A percentile compares a stretch with the other conserved stretches of the same genome.
Conservation (phyloP, 1,139 yeast genomes). For the Yamadazyma dushanensis region DNA sequence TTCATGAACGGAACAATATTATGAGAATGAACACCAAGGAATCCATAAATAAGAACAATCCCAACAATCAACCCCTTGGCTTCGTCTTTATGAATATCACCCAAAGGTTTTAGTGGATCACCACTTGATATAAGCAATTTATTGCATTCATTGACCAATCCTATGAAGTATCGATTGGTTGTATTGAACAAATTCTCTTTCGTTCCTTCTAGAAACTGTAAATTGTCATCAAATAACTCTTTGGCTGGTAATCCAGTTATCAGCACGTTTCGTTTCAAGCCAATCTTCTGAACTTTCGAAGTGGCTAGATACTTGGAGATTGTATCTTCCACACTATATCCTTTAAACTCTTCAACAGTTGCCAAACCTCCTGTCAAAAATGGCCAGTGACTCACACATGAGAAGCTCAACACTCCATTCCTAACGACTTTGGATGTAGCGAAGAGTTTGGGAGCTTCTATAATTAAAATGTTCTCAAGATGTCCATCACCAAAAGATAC, state of each 20-base stretch:
- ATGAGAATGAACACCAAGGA: conserved; percentile 33
- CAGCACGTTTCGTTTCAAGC: neutral
- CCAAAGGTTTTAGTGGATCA: neutral
- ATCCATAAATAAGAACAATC: conserved; percentile 24
- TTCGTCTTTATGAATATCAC: neutral
- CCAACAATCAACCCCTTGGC: neutral
- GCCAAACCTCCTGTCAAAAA: neutral
- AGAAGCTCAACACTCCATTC: conserved; percentile 6
- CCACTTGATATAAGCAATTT: neutral
- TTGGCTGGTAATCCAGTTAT: neutral
- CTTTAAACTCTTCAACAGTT: neutral
- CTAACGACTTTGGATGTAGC: conserved; percentile 2
- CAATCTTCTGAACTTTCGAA: neutral
- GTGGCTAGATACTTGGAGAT: neutral
- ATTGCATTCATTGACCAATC: conserved; percentile 1
- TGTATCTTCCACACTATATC: too few species aligned
- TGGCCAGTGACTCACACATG: conserved; percentile 7
- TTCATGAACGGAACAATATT: conserved; percentile 28
- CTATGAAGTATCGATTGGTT: conserved; percentile 1
- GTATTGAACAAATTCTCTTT: conserved; percentile 8
- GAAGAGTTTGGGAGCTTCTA: conserved; percentile 1
- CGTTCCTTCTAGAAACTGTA: conserved; percentile 3
- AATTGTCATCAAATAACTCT: neutral
- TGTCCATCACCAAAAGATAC: neutral
- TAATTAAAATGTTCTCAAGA: conserved; percentile 1